phyloP scores from a whole-genome alignment of 768 basidiomycete species.

The Collybia nuda region DNA sequence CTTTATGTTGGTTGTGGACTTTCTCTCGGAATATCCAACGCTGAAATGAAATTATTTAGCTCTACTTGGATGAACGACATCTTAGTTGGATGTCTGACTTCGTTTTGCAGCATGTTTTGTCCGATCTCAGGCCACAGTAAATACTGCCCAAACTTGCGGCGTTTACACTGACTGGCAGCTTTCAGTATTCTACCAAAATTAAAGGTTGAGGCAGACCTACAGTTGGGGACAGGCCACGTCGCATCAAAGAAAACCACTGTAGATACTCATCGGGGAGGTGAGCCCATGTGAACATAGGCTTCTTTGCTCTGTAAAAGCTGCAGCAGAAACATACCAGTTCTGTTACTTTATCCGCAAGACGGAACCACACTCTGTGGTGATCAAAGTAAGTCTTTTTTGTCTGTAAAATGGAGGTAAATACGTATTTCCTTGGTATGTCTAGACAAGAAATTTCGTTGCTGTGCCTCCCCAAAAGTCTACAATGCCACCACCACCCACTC shows the following conservation, averaged over 20 bases:
- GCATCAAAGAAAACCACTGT: slow-evolving; percentile 65
- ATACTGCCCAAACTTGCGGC: slow-evolving; percentile 16
- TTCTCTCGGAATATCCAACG: slow-evolving; percentile 24
- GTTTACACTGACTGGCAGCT: neutral
- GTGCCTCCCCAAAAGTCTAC: slow-evolving; percentile 21
- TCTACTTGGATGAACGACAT: slow-evolving; percentile 86
- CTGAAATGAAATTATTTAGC: slow-evolving; percentile 2
- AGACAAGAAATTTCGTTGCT: slow-evolving; percentile 42
- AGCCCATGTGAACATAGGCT: slow-evolving; percentile 14
- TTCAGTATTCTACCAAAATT: slow-evolving; percentile 69
- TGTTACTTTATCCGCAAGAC: slow-evolving; percentile 86
- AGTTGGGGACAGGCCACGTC: slow-evolving; percentile 37
- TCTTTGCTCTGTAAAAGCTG: slow-evolving; percentile 2
- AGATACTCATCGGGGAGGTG: slow-evolving; percentile 86
- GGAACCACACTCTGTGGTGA: slow-evolving; percentile 76
- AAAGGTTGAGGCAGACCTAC: slow-evolving; percentile 51
- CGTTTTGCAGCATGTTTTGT: slow-evolving; percentile 77
- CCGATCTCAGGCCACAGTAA: slow-evolving; percentile 73
- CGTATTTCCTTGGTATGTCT: neutral
- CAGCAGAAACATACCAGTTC: slow-evolving; percentile 81
- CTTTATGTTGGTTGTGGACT: slow-evolving; percentile 48
- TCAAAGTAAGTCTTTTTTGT: slow-evolving; percentile 58
- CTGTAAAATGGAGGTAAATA: neutral
- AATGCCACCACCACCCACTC: slow-evolving; percentile 18
- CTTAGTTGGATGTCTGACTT: slow-evolving; percentile 88